phyloP scores from a whole-genome alignment of 176 grass and related monocot genomes.

The Aechmea fasciata region DNA sequence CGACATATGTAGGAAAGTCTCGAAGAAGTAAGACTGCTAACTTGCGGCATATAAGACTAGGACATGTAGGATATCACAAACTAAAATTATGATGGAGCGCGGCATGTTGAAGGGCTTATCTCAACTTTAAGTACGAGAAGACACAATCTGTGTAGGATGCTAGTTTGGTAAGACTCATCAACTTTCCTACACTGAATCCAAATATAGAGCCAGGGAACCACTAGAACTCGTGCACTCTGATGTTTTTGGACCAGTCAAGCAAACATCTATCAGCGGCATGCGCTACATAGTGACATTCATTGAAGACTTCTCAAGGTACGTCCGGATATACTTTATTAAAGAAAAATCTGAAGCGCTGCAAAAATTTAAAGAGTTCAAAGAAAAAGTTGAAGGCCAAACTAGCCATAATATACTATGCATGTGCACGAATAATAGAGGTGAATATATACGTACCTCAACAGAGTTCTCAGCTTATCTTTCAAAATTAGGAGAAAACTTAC shows the following conservation, averaged over 20 bases:
- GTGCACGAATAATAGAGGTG: constrained; percentile 5
- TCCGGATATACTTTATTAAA: constrained; percentile 14
- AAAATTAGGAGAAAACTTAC: constrained; percentile 9
- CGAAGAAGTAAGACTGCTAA: not conserved
- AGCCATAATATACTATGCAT: not conserved
- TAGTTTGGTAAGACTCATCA: too few relatives aligned
- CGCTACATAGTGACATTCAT: not conserved
- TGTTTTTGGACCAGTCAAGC: constrained; percentile 16
- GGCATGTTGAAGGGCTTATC: constrained; percentile 18
- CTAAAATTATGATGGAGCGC: constrained; percentile 1
- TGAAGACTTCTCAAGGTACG: not conserved
- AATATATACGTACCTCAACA: constrained; percentile 7
- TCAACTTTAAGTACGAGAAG: not conserved
- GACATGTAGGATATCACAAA: constrained; percentile 1
- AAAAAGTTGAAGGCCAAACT: constrained; percentile 14
- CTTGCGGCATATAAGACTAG: not conserved
- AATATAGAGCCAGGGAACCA: not conserved
- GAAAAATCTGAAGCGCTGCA: not conserved
- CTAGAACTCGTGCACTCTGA: constrained; percentile 18
- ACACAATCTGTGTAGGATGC: not conserved
- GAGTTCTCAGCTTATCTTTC: constrained; percentile 20
- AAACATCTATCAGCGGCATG: not conserved
- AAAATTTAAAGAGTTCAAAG: constrained; percentile 20
- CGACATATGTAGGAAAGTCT: not conserved
- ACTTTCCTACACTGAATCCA: not conserved